A percentile compares a stretch with the other conserved stretches of the same genome.
These are phyloP conservation scores for Pezicula radicicola DNA, from an alignment of 2,329 filamentous ascomycete genomes.

Conservation along the genomic window DNA sequence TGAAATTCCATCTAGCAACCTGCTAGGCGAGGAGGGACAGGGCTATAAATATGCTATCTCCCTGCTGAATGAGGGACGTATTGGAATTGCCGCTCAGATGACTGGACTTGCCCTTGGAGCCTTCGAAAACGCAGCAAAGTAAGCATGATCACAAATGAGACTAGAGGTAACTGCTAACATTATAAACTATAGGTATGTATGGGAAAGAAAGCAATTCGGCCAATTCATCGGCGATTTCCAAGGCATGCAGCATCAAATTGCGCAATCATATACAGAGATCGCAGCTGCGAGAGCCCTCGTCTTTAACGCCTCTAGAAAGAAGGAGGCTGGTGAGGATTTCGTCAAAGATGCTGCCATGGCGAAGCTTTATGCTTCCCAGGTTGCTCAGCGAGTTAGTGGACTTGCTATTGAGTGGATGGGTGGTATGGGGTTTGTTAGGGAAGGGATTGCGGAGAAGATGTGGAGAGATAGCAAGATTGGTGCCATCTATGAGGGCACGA, in stretches of 20 bases:
- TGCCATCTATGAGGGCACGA: slow-evolving; percentile 92
- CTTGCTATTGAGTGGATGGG: slow-evolving; percentile 98
- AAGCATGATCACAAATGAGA: slow-evolving; percentile 27
- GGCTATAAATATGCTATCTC: slow-evolving; percentile 98
- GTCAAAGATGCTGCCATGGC: slow-evolving; percentile 97
- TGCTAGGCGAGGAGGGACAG: slow-evolving; percentile 84
- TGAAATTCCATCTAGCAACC: slow-evolving; percentile 79
- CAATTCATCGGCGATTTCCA: slow-evolving; percentile 94
- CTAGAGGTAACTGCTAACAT: slow-evolving; percentile 12
- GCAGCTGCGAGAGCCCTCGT: slow-evolving; percentile 86
- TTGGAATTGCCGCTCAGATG: slow-evolving; percentile 98
- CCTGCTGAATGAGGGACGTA: slow-evolving; percentile 91
- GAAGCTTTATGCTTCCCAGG: slow-evolving; percentile 91
- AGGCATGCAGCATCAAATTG: slow-evolving; percentile 98
- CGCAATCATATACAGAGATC: slow-evolving; percentile 94
- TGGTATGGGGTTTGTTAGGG: slow-evolving; percentile 83
- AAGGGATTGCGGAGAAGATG: slow-evolving; percentile 96
- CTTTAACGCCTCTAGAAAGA: slow-evolving; percentile 95
- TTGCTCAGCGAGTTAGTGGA: slow-evolving; percentile 81
- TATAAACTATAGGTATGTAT: slow-evolving; percentile 65
- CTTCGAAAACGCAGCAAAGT: slow-evolving; percentile 88
- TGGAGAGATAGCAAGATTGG: slow-evolving; percentile 98
- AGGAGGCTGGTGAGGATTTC: slow-evolving; percentile 95
- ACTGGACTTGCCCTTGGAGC: slow-evolving; percentile 92
- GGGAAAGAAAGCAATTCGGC: slow-evolving; percentile 97